Conservation (phyloP, 306 rosid species). For the Malus orientalis region DNA sequence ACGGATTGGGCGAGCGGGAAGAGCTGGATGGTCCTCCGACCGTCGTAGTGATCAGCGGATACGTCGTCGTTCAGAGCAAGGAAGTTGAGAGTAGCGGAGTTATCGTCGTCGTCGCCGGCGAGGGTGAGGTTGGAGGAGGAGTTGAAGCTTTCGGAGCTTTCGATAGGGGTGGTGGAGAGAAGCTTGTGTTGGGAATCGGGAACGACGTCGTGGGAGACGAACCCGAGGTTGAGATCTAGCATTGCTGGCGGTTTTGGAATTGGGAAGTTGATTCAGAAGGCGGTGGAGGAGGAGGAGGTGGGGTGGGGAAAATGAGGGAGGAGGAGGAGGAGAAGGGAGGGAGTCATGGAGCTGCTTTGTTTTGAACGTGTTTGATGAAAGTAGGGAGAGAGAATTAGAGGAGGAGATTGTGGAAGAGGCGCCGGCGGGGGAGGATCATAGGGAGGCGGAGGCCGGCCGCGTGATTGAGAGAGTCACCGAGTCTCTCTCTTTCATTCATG, state of each 20-base stretch:
- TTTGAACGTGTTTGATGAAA: background rate
- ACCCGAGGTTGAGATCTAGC: constrained; percentile 82
- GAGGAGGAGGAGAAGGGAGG: background rate
- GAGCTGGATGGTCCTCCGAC: constrained; percentile 56
- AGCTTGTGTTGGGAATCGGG: constrained; percentile 25
- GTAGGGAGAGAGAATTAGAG: background rate
- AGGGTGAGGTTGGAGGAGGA: constrained; percentile 54
- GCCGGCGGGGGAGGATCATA: background rate
- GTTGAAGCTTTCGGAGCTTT: constrained; percentile 61
- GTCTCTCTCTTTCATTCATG: background rate
- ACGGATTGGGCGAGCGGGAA: constrained; percentile 31
- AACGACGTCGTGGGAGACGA: constrained; percentile 20
- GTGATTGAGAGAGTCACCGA: background rate
- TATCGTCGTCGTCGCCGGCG: constrained; percentile 35
- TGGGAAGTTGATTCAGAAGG: background rate
- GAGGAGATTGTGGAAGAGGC: background rate
- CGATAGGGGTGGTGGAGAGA: constrained; percentile 31
- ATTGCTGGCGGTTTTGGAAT: constrained; percentile 19
- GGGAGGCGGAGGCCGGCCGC: background rate
- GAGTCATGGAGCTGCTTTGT: background rate
- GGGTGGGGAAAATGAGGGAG: background rate
- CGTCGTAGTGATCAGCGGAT: background rate
- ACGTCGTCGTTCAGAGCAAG: constrained; percentile 22
- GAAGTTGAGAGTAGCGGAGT: constrained; percentile 39
- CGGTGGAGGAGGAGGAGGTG: background rate